phyloP scores from a whole-genome alignment of 2,329 filamentous ascomycete species.

The Lecanicillium sp. region DNA sequence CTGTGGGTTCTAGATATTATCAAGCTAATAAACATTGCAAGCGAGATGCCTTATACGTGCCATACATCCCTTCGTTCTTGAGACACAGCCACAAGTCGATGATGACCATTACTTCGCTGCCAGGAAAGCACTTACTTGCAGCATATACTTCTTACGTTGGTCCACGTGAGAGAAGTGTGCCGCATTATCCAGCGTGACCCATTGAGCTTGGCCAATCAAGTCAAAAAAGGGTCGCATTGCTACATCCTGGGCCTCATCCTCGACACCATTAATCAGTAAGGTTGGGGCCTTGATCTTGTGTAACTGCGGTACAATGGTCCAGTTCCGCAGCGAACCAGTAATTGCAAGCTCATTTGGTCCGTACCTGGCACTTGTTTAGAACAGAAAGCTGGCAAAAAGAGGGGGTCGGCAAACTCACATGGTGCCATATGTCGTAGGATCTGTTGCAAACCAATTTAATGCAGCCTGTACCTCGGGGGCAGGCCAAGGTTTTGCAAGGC shows the following conservation, averaged over 20 bases:
- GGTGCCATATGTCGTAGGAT: constrained; percentile 21
- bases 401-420: constrained; percentile 19
- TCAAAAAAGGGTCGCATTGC: constrained; percentile 30
- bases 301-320: constrained; percentile 22
- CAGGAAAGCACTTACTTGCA: constrained; percentile 19
- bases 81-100: too few species aligned
- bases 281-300: constrained; percentile 27
- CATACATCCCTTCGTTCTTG: too few species aligned
- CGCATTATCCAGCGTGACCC: constrained; percentile 30
- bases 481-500: constrained; percentile 23
- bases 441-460: constrained; percentile 25
- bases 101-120: not conserved
- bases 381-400: not conserved
- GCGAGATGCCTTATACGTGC: too few species aligned
- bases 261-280: constrained; percentile 28
- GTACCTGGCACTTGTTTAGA: constrained; percentile 24
- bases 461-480: constrained; percentile 27
- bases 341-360: constrained; percentile 20
- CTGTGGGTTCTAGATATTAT: too few species aligned
- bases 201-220: constrained; percentile 29
- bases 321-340: constrained; percentile 22
- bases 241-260: constrained; percentile 31
- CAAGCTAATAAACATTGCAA: too few species aligned
- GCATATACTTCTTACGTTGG: constrained; percentile 24
- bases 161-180: constrained; percentile 30